phyloP scores from a whole-genome alignment of 805 yeast species.

The Priceomyces castillae region DNA sequence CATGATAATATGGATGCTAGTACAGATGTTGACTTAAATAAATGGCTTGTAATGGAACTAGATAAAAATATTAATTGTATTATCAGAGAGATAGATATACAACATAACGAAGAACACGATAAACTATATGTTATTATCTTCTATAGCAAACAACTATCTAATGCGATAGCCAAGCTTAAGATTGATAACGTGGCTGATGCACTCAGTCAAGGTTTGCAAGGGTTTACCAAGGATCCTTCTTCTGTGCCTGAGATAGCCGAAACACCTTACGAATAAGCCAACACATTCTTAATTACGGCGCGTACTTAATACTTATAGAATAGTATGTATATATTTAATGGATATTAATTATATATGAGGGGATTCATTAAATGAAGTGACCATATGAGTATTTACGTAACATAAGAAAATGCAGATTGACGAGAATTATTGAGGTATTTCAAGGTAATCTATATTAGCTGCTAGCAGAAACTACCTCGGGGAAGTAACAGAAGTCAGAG shows the following conservation, averaged over 20 bases:
- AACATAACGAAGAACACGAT: conserved; percentile 7
- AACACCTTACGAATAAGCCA: neutral
- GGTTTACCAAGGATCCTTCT: conserved; percentile 10
- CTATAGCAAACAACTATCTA: conserved; percentile 26
- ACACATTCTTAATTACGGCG: neutral
- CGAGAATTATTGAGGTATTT: neutral
- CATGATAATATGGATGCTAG: neutral
- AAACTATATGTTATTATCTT: conserved; percentile 31
- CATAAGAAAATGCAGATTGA: conserved; percentile 2
- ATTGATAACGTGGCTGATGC: conserved; percentile 30
- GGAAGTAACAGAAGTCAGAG: neutral
- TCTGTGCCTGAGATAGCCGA: neutral
- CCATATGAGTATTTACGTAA: conserved; percentile 1
- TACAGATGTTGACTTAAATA: conserved; percentile 9
- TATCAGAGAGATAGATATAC: conserved; percentile 19
- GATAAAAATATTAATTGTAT: conserved; percentile 27
- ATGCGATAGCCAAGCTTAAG: conserved; percentile 35
- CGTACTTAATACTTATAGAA: neutral
- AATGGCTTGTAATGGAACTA: conserved; percentile 30
- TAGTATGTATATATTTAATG: neutral
- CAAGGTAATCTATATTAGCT: conserved; percentile 1
- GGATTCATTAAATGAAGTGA: conserved; percentile 1
- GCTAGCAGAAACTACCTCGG: neutral
- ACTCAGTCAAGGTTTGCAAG: conserved; percentile 32
- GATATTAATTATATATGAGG: neutral